Conservation (phyloP, 108 stramenopile species). For the Mayamaea pseudoterrestris region DNA sequence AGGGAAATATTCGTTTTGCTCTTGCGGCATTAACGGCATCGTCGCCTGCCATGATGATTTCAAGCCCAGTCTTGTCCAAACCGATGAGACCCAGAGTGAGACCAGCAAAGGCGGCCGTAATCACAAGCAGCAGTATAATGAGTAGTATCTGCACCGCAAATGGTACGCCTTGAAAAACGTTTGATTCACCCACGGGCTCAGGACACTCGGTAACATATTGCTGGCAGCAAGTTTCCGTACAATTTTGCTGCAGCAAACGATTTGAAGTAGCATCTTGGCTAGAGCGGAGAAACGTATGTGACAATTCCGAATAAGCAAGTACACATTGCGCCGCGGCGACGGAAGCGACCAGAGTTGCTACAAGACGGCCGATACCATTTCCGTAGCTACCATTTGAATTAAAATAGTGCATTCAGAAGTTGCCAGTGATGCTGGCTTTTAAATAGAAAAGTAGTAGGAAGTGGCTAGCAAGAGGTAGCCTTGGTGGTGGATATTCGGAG, state of each 20-base stretch:
- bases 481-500: too few species aligned
- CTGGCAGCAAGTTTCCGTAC: background rate
- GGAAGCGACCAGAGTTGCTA: too few species aligned
- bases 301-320: too few species aligned
- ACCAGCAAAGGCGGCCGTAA: conserved; percentile 85
- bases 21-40: conserved; percentile 35
- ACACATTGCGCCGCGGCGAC: too few species aligned
- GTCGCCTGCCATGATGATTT: conserved; percentile 87
- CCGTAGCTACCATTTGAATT: too few species aligned
- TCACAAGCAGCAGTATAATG: conserved; percentile 37
- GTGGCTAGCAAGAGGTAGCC: too few species aligned
- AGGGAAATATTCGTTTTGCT: conserved; percentile 74
- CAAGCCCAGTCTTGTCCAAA: conserved; percentile 91
- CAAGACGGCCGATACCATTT: too few species aligned
- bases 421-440: too few species aligned
- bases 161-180: conserved; percentile 20
- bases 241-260: background rate
- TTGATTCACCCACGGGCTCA: conserved; percentile 5
- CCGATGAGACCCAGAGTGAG: conserved; percentile 93
- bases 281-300: too few species aligned
- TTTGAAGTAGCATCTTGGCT: too few species aligned
- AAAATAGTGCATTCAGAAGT: too few species aligned
- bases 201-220: conserved; percentile 1
- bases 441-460: too few species aligned
- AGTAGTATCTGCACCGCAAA: conserved; percentile 40